Percentiles rank a stretch among this genome's conserved stretches.
phyloP scores from a whole-genome alignment of 202 grass and related monocot genomes.

The Zizania palustris region DNA sequence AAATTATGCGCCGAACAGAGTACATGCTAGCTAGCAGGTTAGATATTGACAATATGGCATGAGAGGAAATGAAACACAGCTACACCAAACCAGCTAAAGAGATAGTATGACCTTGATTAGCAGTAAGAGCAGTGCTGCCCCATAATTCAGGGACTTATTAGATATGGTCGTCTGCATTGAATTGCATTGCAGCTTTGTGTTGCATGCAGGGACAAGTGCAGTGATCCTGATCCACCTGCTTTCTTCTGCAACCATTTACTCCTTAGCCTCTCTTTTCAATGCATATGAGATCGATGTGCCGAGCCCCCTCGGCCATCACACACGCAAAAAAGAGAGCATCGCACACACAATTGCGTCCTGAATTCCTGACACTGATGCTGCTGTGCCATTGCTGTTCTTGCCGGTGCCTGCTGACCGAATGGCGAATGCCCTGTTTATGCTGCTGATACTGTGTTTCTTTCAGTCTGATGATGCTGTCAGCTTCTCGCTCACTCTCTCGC shows the following conservation, averaged over 20 bases:
- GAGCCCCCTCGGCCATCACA: too few relatives aligned
- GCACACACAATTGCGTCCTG: background rate
- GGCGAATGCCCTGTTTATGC: background rate
- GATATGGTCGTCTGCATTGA: constrained; percentile 21
- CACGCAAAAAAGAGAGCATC: background rate
- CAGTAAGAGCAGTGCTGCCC: background rate
- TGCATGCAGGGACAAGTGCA: constrained; percentile 1
- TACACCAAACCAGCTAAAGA: too few relatives aligned
- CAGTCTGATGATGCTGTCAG: background rate
- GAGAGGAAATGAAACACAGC: too few relatives aligned
- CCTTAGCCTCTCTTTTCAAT: constrained; percentile 5
- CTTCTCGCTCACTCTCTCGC: background rate
- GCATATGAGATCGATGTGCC: background rate
- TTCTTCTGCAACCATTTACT: constrained; percentile 75
- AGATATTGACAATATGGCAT: background rate
- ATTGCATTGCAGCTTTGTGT: constrained; percentile 5
- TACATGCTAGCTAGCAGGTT: background rate
- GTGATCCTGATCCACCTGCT: constrained; percentile 49
- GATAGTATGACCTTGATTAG: background rate
- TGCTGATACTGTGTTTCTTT: constrained; percentile 18
- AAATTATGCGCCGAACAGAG: too few relatives aligned
- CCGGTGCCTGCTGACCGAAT: background rate
- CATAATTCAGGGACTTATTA: background rate
- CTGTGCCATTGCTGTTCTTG: background rate
- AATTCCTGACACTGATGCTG: background rate